A percentile compares a stretch with the other conserved stretches of the same genome.
phyloP scores from a whole-genome alignment of 371 early-diverging fungal genomes.

The Mucor plumbeus region DNA sequence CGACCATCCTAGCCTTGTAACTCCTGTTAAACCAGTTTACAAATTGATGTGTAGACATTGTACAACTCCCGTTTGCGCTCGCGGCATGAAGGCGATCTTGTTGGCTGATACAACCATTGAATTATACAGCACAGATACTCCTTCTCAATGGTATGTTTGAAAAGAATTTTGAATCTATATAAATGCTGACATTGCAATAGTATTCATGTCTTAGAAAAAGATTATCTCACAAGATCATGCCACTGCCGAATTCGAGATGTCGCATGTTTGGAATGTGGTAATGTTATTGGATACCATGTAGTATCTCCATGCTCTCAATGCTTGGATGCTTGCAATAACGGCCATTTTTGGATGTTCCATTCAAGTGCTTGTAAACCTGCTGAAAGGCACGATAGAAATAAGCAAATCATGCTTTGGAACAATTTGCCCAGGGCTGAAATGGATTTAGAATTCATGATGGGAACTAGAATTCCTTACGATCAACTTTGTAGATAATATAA shows the following conservation, averaged over 20 bases:
- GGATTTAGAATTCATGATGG: conserved; percentile 41
- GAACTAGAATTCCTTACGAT: conserved; percentile 26
- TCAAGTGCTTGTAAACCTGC: conserved; percentile 74
- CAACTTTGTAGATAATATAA: conserved; percentile 31
- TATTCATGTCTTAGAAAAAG: conserved; percentile 88
- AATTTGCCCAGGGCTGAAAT: conserved; percentile 56
- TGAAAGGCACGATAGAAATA: conserved; percentile 53
- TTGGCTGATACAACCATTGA: conserved; percentile 89
- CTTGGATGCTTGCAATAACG: conserved; percentile 92
- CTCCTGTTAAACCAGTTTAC: conserved; percentile 48
- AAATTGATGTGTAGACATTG: conserved; percentile 46
- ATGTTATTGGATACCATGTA: conserved; percentile 95
- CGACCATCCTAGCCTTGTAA: conserved; percentile 14
- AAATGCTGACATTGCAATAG: conserved; percentile 33
- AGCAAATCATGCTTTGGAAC: conserved; percentile 49
- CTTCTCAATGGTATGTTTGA: conserved; percentile 72
- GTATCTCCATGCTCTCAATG: conserved; percentile 94
- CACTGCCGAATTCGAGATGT: conserved; percentile 93
- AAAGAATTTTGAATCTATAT: neutral
- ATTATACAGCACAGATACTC: conserved; percentile 86
- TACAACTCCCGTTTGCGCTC: conserved; percentile 63
- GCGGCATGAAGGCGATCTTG: conserved; percentile 90
- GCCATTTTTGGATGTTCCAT: conserved; percentile 98
- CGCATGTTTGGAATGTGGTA: conserved; percentile 93
- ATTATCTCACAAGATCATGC: conserved; percentile 93